A percentile compares a stretch with the other conserved stretches of the same genome.
These are phyloP conservation scores for Colletotrichum sp. DNA, from an alignment of 2,329 filamentous ascomycete species.

Conservation along the genomic window DNA sequence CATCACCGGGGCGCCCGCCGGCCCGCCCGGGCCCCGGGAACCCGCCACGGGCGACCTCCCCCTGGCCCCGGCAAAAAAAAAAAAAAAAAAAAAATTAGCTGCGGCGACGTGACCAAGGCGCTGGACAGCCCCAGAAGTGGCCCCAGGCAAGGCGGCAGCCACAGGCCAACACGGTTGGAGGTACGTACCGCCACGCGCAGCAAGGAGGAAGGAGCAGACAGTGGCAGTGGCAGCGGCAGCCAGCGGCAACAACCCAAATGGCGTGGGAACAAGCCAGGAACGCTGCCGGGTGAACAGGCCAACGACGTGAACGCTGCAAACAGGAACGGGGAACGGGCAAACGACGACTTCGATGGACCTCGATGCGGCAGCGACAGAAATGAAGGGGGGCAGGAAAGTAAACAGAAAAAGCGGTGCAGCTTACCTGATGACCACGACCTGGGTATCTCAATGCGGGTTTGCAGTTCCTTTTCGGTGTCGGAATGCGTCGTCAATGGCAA, in stretches of 20 bases:
- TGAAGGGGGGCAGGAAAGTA: not conserved
- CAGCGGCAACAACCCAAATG: not conserved
- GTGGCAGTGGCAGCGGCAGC: not conserved
- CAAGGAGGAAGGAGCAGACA: not conserved
- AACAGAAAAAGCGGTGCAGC: not conserved
- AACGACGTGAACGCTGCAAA: not conserved
- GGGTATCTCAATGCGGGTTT: not conserved
- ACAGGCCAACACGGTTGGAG: slow-evolving; percentile 3
- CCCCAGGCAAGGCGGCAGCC: not conserved
- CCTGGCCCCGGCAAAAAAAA: too few species aligned
- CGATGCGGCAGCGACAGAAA: not conserved
- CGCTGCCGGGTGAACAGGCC: not conserved
- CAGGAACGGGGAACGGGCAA: not conserved
- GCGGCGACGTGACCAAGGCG: slow-evolving; percentile 17
- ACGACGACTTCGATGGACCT: not conserved
- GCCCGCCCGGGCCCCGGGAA: too few species aligned
- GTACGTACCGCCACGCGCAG: slow-evolving; percentile 4
- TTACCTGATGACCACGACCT: not conserved
- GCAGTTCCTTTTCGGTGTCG: not conserved
- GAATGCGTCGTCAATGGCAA: slow-evolving; percentile 1
- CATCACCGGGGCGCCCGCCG: too few species aligned
- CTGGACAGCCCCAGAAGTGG: slow-evolving; percentile 4
- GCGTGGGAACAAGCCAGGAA: not conserved
- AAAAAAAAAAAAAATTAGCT: not conserved
- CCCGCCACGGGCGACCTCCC: too few species aligned